phyloP scores from a whole-genome alignment of 768 basidiomycete species.

The Mycena latifolia region DNA sequence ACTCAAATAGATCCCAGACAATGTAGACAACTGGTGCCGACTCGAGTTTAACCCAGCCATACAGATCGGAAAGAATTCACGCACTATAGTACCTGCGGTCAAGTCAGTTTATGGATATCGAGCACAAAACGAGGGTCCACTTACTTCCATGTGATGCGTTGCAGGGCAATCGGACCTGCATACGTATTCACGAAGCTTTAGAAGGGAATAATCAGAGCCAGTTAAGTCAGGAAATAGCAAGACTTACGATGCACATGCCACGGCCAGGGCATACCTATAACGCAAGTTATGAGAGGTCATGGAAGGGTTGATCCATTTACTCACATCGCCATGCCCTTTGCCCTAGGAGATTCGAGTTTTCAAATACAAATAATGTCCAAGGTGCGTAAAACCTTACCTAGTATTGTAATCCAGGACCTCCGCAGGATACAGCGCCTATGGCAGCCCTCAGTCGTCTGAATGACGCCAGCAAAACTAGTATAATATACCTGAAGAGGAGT shows the following conservation, averaged over 20 bases:
- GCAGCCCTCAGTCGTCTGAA: neutral
- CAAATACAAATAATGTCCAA: neutral
- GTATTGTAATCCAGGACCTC: slow-evolving; percentile 56
- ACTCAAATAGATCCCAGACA: slow-evolving; percentile 56
- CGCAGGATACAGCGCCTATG: slow-evolving; percentile 56
- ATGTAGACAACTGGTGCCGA: slow-evolving; percentile 46
- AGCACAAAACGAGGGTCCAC: neutral
- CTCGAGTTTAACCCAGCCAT: neutral
- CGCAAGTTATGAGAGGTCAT: too few relatives aligned
- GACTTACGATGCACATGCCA: slow-evolving; percentile 13
- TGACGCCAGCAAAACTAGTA: neutral
- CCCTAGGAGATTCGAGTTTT: slow-evolving; percentile 38
- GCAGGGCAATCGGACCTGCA: slow-evolving; percentile 57
- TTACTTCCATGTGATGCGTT: slow-evolving; percentile 50
- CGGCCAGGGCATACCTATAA: slow-evolving; percentile 46
- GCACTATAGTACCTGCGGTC: neutral
- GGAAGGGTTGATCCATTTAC: too few relatives aligned
- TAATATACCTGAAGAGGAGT: slow-evolving; percentile 47
- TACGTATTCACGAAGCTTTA: slow-evolving; percentile 49
- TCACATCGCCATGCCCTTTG: slow-evolving; percentile 60
- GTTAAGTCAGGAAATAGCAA: neutral
- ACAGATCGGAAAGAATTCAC: neutral
- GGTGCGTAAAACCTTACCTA: slow-evolving; percentile 30
- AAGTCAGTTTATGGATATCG: neutral
- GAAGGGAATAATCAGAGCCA: neutral